phyloP scores from a whole-genome alignment of 306 rosid genomes.

The Corylus avellana region DNA sequence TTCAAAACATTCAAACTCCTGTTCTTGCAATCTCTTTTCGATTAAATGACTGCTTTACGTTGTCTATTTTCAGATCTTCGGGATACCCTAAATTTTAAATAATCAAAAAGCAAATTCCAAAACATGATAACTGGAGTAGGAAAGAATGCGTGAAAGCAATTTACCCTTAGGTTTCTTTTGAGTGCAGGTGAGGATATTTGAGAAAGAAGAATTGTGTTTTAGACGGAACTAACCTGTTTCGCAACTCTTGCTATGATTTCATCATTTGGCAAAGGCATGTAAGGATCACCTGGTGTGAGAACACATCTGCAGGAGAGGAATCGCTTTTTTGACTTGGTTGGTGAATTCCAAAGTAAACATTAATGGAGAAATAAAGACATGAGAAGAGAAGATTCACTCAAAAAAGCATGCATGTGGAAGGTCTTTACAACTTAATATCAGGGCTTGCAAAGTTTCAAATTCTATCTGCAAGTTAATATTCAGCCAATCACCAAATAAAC shows the following conservation, averaged over 20 bases:
- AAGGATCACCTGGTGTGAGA: conserved; percentile 97
- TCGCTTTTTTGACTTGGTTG: conserved; percentile 22
- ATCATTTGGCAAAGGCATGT: conserved; percentile 92
- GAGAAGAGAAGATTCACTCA: neutral
- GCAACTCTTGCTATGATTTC: conserved; percentile 86
- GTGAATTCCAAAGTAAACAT: conserved; percentile 17
- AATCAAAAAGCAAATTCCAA: neutral
- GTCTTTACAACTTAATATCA: neutral
- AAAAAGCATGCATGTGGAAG: neutral
- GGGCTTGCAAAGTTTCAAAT: neutral
- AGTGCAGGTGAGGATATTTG: conserved; percentile 8
- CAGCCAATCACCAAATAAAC: neutral
- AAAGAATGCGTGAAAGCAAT: neutral
- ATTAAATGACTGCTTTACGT: neutral
- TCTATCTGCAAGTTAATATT: neutral
- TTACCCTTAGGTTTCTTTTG: neutral
- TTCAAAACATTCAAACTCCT: neutral
- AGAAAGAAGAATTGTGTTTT: conserved; percentile 2
- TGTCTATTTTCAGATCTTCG: neutral
- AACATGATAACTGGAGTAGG: neutral
- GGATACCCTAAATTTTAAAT: neutral
- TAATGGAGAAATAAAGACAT: conserved; percentile 1
- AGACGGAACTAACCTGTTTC: conserved; percentile 63
- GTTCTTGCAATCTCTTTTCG: neutral
- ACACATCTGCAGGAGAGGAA: conserved; percentile 71